These are phyloP conservation scores for Gamsiella multidivaricata DNA, from an alignment of 192 early-diverging fungal species.

Conservation along the genomic window DNA sequence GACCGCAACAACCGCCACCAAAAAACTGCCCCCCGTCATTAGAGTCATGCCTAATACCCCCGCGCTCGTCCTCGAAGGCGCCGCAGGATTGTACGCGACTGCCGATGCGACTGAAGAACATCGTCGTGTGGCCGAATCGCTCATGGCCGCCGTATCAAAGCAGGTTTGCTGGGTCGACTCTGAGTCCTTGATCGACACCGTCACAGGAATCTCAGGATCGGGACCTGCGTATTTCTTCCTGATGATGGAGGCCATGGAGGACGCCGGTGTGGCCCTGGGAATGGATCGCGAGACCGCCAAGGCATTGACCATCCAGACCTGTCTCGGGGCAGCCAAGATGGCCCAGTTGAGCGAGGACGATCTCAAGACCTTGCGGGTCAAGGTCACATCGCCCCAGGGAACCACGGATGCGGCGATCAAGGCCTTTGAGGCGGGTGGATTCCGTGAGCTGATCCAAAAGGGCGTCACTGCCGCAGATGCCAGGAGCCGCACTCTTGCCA, in stretches of 20 bases:
- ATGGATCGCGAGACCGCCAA: conserved; percentile 78
- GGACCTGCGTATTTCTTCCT: conserved; percentile 98
- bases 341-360: conserved; percentile 75
- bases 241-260: conserved; percentile 89
- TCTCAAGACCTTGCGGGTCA: conserved; percentile 79
- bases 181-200: conserved; percentile 86
- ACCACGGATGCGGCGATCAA: conserved; percentile 95
- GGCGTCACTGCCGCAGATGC: conserved; percentile 75
- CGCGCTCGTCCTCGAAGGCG: conserved; percentile 87
- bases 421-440: conserved; percentile 71
- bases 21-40: conserved; percentile 67
- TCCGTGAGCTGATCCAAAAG: conserved; percentile 66
- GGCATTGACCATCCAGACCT: conserved; percentile 90
- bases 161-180: conserved; percentile 85
- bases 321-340: conserved; percentile 92
- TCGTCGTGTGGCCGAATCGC: conserved; percentile 71
- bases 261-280: conserved; percentile 84
- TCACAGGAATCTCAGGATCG: conserved; percentile 87
- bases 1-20: background rate
- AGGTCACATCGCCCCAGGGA: conserved; percentile 94
- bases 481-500: conserved; percentile 78
- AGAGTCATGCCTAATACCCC: conserved; percentile 97
- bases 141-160: conserved; percentile 85
- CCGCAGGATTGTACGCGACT: conserved; percentile 86
- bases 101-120: conserved; percentile 69